Evolutionary conservation across 1,139 yeast genomes (phyloP).

Genomic region (Candida anutae): DNA sequence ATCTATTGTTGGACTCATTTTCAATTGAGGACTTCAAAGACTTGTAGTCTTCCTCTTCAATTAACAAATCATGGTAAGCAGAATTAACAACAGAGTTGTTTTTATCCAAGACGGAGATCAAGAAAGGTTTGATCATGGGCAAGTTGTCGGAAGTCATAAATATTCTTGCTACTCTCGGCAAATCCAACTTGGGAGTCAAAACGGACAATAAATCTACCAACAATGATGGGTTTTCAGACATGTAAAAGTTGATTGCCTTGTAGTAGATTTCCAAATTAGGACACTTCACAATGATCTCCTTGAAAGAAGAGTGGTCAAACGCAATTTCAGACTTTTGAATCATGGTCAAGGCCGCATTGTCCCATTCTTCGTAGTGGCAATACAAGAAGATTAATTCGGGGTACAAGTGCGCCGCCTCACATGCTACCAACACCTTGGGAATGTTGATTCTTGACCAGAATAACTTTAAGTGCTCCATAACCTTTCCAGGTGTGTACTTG

Average conservation of each 20-base stretch:
- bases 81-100: constrained; percentile 87
- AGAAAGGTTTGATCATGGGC: constrained; percentile 92
- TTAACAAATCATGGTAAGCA: constrained; percentile 90
- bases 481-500: constrained; percentile 83
- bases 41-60: constrained; percentile 95
- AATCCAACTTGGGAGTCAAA: constrained; percentile 85
- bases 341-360: constrained; percentile 96
- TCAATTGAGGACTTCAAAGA: constrained; percentile 84
- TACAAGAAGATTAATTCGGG: constrained; percentile 93
- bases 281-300: constrained; percentile 90
- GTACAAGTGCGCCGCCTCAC: constrained; percentile 92
- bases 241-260: constrained; percentile 92
- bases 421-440: constrained; percentile 93
- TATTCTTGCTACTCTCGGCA: constrained; percentile 91
- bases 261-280: constrained; percentile 94
- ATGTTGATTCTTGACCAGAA: constrained; percentile 98
- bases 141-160: constrained; percentile 93
- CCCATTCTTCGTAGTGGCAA: constrained; percentile 99
- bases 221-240: constrained; percentile 85
- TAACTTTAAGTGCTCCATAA: constrained; percentile 92
- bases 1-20: constrained; percentile 69
- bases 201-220: constrained; percentile 81
- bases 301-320: constrained; percentile 88
- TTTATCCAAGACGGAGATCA: constrained; percentile 84
- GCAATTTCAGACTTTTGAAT: constrained; percentile 91